Evolutionary conservation across 2,329 filamentous ascomycete species (phyloP).

Genomic region (Kalmusia sp.): DNA sequence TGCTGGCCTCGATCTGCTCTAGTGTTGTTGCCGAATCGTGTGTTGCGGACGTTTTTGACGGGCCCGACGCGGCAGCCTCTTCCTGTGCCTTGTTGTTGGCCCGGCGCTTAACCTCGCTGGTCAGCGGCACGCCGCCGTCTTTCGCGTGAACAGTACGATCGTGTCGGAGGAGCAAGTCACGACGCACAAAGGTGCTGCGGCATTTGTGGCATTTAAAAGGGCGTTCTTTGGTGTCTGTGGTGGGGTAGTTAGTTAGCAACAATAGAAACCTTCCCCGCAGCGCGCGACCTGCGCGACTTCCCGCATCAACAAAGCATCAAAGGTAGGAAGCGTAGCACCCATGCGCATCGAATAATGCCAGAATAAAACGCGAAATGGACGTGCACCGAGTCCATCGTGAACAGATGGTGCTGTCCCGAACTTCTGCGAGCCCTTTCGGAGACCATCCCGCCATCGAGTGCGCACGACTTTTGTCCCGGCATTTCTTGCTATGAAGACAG

Average conservation of each 20-base stretch:
- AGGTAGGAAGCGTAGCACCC: background rate
- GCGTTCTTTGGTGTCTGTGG: slow-evolving; percentile 92
- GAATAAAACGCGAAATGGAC: background rate
- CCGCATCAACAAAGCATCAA: slow-evolving; percentile 42
- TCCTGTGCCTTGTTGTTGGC: slow-evolving; percentile 71
- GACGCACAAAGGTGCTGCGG: slow-evolving; percentile 95
- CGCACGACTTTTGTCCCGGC: background rate
- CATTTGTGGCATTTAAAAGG: slow-evolving; percentile 99
- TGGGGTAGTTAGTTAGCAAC: slow-evolving; percentile 44
- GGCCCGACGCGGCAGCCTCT: slow-evolving; percentile 62
- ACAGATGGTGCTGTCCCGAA: background rate
- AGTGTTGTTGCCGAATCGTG: slow-evolving; percentile 80
- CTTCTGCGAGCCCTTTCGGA: too few species aligned
- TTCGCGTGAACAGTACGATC: slow-evolving; percentile 98
- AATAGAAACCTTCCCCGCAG: slow-evolving; percentile 41
- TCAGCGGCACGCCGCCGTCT: slow-evolving; percentile 91
- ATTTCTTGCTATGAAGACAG: slow-evolving; percentile 22
- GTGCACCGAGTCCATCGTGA: background rate
- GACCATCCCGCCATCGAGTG: too few species aligned
- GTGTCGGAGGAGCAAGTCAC: slow-evolving; percentile 94
- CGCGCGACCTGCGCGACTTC: slow-evolving; percentile 40
- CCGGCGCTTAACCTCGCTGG: slow-evolving; percentile 91
- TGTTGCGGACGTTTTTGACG: slow-evolving; percentile 79
- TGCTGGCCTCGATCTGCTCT: slow-evolving; percentile 91
- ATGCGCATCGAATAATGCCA: background rate